Base-by-base conservation (phyloP, 768 basidiomycete genomes). In the Gloeophyllum trabeum region DNA sequence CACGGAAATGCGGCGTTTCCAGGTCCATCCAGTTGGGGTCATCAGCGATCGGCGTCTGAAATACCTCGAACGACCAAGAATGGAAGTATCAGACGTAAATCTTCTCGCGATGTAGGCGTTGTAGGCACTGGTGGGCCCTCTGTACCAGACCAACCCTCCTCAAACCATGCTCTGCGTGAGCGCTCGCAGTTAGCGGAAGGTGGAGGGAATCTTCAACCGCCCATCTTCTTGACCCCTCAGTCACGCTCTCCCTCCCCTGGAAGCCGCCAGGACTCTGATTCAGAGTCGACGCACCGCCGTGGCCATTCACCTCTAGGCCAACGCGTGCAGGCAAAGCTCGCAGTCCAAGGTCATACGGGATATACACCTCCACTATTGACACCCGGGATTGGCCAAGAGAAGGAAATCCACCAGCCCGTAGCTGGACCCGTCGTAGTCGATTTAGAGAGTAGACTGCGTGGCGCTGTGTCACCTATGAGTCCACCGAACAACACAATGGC, bases 381-480 rank as follows among this genome's bases (percentile, higher is more conserved):
- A 19, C 79, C 80, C 19, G 69, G 63, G 48, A 78, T 81, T 48
- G 79, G 81, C 35, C 66, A 80, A 48, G 61, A 61, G 43, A 81
- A 81, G 52, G 68, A 75, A 46, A 69, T 81, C 45, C 63, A 63
- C 47, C 61, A 67, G 28, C 76, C 74, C 25, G 78, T 83, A 32
- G 77, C 78, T 39, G 70, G 72, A 24, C 80, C 81, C 30, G 68
- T 81, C 12, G 63, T 81, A 24, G 62, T 78, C 47, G 70, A 61
- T 43, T 54, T 79, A 41, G 61, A 59, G 40, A 32, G 16, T 32
- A 32, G 10, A 32, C 16, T 10, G 28, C 10, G 28, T 32, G n/a
- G n/a, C n/a, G n/a, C n/a, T n/a, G n/a, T n/a, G n/a, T n/a, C n/a
- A n/a, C n/a, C n/a, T n/a, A n/a, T n/a, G n/a, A n/a, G n/a, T n/a